Evolutionary conservation across 2,329 filamentous ascomycete genomes (phyloP), one percentile per base, ranked within the genome.

Genomic region (Podosphaera fusca): DNA sequence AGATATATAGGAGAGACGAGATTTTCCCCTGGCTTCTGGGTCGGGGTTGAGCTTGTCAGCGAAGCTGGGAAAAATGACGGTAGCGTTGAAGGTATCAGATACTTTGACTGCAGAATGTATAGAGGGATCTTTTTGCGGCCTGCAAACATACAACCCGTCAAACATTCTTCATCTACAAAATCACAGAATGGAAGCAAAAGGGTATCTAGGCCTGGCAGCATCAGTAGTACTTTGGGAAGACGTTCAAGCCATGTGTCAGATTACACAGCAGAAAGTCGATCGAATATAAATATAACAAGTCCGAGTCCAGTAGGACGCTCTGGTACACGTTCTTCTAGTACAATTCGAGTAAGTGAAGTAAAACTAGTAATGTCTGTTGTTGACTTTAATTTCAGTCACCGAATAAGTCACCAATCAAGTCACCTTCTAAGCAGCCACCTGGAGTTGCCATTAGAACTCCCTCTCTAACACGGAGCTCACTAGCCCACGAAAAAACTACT

Each of bases 1-100:
- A 86, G 86, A 64, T 98, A 86, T 70, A 74, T 87, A 59, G 92
- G 92, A 65, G 73, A 77, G 57, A 87, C 90, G 42, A 73, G 78
- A 64, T 95, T 96, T 70, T 81, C 87, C 58, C 73, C 76, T 4
- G 90, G 89, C 60, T 81, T 85, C 60, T 96, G 89, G 87, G 75
- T 95, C 59, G 90, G 90, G 61, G 79, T 96, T 59, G 89, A 95
- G 72, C 78, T 96, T 58, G 81, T 87, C 56, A 84, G 87, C 52
- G 74, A 82, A 56, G 79, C 77, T 29, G 90, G 92, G 36, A 96
- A 96, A 73, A 96, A 96, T 65, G 87, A 96, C 75, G 90, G 90
- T 61, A 84, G 85, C 57, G 87, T 96, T 52, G 80, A 90, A 69
- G 89, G 87, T 60, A 79, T 87, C 67, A 76, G 87, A 29, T 96